A percentile compares a stretch with the other conserved stretches of the same genome.
Conservation (phyloP, 2,329 filamentous ascomycete species). For the Talaromyces sp. region DNA sequence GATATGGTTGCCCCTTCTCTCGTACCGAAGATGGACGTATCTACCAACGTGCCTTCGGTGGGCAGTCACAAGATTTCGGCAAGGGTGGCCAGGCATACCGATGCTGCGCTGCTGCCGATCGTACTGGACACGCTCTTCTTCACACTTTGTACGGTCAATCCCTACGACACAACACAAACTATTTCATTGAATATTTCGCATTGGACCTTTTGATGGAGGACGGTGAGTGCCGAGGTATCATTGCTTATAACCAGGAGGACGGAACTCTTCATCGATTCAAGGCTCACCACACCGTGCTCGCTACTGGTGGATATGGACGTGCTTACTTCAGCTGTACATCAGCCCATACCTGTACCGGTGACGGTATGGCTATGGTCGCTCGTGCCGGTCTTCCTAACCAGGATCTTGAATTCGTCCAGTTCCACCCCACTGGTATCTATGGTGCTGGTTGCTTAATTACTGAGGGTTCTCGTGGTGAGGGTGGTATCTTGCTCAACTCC, state of each 20-base stretch:
- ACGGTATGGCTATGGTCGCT: slow-evolving; percentile 99
- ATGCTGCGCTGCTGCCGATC: slow-evolving; percentile 91
- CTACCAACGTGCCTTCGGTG: slow-evolving; percentile 98
- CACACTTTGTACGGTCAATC: slow-evolving; percentile 99
- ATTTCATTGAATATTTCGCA: slow-evolving; percentile 99
- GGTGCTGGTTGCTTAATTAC: slow-evolving; percentile 97
- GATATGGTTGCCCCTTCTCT: slow-evolving; percentile 91
- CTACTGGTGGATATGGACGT: slow-evolving; percentile 95
- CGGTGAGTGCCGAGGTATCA: slow-evolving; percentile 90
- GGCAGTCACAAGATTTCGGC: slow-evolving; percentile 89
- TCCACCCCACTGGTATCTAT: slow-evolving; percentile 99
- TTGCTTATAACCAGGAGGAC: slow-evolving; percentile 98
- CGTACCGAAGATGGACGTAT: slow-evolving; percentile 96
- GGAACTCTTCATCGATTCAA: slow-evolving; percentile 96
- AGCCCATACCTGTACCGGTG: slow-evolving; percentile 96
- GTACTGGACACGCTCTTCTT: slow-evolving; percentile 94
- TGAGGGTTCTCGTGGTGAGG: slow-evolving; percentile 95
- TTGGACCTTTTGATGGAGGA: slow-evolving; percentile 97
- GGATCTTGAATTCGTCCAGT: slow-evolving; percentile 99
- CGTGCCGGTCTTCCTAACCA: slow-evolving; percentile 97
- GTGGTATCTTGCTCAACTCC: slow-evolving; percentile 94
- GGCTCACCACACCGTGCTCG: slow-evolving; percentile 92
- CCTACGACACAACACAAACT: slow-evolving; percentile 95
- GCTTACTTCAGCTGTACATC: slow-evolving; percentile 98
- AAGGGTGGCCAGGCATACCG: slow-evolving; percentile 98